Evolutionary conservation across 352 stramenopile species (phyloP), one percentile per base, ranked within the genome.

Genomic region (Pythium periplocum): DNA sequence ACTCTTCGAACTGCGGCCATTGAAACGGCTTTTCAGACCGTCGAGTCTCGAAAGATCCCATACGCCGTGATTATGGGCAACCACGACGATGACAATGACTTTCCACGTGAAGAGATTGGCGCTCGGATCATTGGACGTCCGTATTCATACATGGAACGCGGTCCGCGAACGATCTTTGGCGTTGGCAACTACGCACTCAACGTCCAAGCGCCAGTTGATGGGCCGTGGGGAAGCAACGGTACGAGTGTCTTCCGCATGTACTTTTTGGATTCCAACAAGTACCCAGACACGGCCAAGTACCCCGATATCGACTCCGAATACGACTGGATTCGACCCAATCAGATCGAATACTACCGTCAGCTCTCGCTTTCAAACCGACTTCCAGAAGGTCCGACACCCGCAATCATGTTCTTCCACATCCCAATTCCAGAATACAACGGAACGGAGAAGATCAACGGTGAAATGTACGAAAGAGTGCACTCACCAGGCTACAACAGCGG

Each of bases 351-450:
- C 50, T 75, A 82, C 45, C 59, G 56, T 1, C 12, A 58, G 5
- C 50, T 82, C 8, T 75, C 71, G 9, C 54, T 33, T 0, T 34
- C 47, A 1, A 38, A 61, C 48, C 40, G 38, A 2, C 67, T 36
- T 47, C 61, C 9, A 47, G 52, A 40, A 48, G 59, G 9, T 51
- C 66, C 49, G 57, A 43, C 32, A 59, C 68, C 71, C 17, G 71
- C 73, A 4, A 54, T 84, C 51, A 83, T 87, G 73, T 87, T 84
- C 61, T 81, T 83, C 63, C 73, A 87, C 57, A 87, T 83, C 51
- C 76, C 76, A 37, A 43, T 87, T 7, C 66, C 65, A 11, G 71
- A 84, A 51, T 87, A 78, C 42, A 36, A 35, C 30, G 46, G 17
- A 36, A 44, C 12, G 35, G 55, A 17, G 45, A 31, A 33, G 4